Base-by-base conservation (phyloP, 495 filamentous ascomycete genomes). In the Platismatia glauca region DNA sequence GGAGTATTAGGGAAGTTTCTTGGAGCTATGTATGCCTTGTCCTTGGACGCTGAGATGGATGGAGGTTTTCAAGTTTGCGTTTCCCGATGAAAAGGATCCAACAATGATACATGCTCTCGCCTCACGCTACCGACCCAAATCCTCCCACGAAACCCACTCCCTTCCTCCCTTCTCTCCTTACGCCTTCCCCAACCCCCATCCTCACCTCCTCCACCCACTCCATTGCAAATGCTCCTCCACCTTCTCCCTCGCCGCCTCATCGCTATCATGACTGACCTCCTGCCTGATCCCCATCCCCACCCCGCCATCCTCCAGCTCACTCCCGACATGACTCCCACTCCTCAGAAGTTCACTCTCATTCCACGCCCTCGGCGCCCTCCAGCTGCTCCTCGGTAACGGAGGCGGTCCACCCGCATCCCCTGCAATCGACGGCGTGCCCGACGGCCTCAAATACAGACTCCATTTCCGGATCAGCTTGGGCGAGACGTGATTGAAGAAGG, bases 121-220 rank as follows among this genome's bases (percentile, higher is more conserved):
- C n/a, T n/a, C n/a, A n/a, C n/a, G n/a, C n/a, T n/a, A n/a, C n/a
- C n/a, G n/a, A n/a, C n/a, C n/a, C n/a, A n/a, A n/a, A n/a, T n/a
- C n/a, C n/a, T n/a, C n/a, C n/a, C n/a, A n/a, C n/a, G n/a, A n/a
- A n/a, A n/a, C n/a, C 39, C 16, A 7, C 7, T 11, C 43, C 43
- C n/a, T 24, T 8, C 3, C 9, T 22, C 27, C 20, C 27, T 3
- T 16, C 52, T 22, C 27, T 12, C 27, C 50, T 5, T 8, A 55
- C 5, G 35, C 53, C 34, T 18, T 1, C 18, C 20, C 0, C 7
- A 7, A 0, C 1, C 1, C n/a, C 34, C 55, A 8, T 18, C n/a
- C 9, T 52, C 48, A 52, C 27, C 48, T 52, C 27, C 48, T 52
- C 48, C 48, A 52, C 48, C 48, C 48, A 52, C 48, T 52, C 48